Evolutionary conservation across 768 basidiomycete genomes (phyloP).

Genomic region (Leccinum truebloodii): DNA sequence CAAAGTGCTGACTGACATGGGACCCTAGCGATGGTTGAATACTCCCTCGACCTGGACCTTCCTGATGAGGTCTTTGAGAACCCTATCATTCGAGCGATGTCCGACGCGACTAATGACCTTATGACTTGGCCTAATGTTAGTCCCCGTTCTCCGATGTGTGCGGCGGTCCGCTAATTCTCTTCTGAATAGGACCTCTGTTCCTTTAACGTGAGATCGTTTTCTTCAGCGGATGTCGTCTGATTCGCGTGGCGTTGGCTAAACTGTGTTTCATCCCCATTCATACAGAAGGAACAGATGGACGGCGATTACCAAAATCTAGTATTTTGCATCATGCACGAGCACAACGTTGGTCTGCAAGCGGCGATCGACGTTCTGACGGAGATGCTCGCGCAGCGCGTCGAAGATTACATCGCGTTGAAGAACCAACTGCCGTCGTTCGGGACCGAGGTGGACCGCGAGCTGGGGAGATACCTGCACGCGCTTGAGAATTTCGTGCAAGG

Average conservation of each 20-base stretch:
- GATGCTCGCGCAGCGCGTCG: slow-evolving; percentile 38
- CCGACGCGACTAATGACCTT: slow-evolving; percentile 41
- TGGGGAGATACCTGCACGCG: slow-evolving; percentile 35
- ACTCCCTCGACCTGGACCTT: slow-evolving; percentile 39
- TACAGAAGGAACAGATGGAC: slow-evolving; percentile 41
- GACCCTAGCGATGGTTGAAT: slow-evolving; percentile 36
- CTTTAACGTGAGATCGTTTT: slow-evolving; percentile 29
- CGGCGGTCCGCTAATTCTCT: slow-evolving; percentile 12
- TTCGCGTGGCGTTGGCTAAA: slow-evolving; percentile 11
- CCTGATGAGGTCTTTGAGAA: slow-evolving; percentile 38
- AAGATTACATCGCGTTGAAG: slow-evolving; percentile 36
- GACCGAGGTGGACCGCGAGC: slow-evolving; percentile 34
- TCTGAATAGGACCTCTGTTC: slow-evolving; percentile 29
- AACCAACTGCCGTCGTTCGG: slow-evolving; percentile 37
- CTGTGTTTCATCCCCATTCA: neutral
- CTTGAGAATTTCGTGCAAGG: slow-evolving; percentile 41
- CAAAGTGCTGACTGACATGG: slow-evolving; percentile 1
- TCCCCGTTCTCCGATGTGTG: slow-evolving; percentile 11
- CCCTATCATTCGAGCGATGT: slow-evolving; percentile 37
- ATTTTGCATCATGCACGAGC: slow-evolving; percentile 41
- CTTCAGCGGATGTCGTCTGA: slow-evolving; percentile 3
- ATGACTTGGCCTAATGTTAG: slow-evolving; percentile 45
- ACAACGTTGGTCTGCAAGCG: slow-evolving; percentile 32
- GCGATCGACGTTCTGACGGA: slow-evolving; percentile 40
- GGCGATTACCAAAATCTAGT: slow-evolving; percentile 43